phyloP scores from a whole-genome alignment of 164 flowering plant genomes.

The Vitis riparia region DNA sequence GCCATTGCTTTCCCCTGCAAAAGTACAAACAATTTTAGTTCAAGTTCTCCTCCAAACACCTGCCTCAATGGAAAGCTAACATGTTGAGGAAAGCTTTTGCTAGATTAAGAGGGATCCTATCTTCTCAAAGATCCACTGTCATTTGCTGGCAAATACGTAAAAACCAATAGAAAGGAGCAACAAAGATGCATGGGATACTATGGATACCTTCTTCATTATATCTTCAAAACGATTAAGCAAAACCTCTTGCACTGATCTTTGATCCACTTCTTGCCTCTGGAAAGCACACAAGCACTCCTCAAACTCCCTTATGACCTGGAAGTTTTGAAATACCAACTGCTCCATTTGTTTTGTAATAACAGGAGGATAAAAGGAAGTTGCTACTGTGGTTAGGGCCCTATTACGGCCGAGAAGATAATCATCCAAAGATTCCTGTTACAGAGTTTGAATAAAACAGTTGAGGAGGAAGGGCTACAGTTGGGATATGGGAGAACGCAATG shows the following conservation, averaged over 20 bases:
- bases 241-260: conserved; percentile 37
- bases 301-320: conserved; percentile 47
- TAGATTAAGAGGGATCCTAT: neutral
- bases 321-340: conserved; percentile 47
- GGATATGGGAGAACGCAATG: neutral
- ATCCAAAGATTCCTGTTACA: conserved; percentile 66
- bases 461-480: neutral
- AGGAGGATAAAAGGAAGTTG: conserved; percentile 25
- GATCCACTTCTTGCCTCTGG: conserved; percentile 19
- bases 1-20: conserved; percentile 54
- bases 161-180: neutral
- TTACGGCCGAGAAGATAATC: conserved; percentile 46
- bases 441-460: neutral
- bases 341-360: conserved; percentile 60
- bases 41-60: neutral
- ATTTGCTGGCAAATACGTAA: neutral
- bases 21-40: neutral
- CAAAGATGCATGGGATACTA: neutral
- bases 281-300: conserved; percentile 39
- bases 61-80: neutral
- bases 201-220: conserved; percentile 45
- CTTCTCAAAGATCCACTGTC: too few species aligned
- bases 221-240: conserved; percentile 49
- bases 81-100: neutral
- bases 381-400: conserved; percentile 24